Conservation (phyloP, 371 early-diverging fungal species). For the Syncephalastrum sp. region DNA sequence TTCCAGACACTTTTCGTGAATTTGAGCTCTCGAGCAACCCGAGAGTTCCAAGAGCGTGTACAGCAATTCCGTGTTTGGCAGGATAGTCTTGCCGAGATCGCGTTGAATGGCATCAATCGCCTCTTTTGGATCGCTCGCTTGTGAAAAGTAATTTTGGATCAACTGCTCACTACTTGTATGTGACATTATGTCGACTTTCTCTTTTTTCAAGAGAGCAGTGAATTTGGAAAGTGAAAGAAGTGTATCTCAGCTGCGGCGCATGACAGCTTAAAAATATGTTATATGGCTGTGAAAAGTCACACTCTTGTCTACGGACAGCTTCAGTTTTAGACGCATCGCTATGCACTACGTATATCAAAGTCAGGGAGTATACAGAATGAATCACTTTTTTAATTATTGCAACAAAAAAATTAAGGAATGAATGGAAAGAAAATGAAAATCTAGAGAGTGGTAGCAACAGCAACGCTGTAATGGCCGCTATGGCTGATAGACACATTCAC, state of each 20-base stretch:
- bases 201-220: too few relatives aligned
- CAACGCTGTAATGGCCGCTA: slow-evolving; percentile 90
- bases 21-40: slow-evolving; percentile 50
- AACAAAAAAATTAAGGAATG: slow-evolving; percentile 1
- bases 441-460: slow-evolving; percentile 72
- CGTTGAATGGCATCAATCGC: slow-evolving; percentile 39
- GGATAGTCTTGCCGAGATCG: slow-evolving; percentile 32
- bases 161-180: too few relatives aligned
- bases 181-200: too few relatives aligned
- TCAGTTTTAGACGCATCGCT: too few relatives aligned
- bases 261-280: too few relatives aligned
- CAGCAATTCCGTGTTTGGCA: slow-evolving; percentile 57
- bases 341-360: too few relatives aligned
- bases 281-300: too few relatives aligned
- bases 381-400: too few relatives aligned
- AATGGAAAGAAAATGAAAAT: slow-evolving; percentile 9
- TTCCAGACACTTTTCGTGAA: slow-evolving; percentile 57
- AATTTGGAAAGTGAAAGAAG: too few relatives aligned
- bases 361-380: too few relatives aligned
- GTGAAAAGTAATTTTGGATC: slow-evolving; percentile 7
- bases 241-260: too few relatives aligned
- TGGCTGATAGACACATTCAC: slow-evolving; percentile 94
- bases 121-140: slow-evolving; percentile 38
- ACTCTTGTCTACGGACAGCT: too few relatives aligned
- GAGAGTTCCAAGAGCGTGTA: slow-evolving; percentile 63